Evolutionary conservation across 805 yeast species (phyloP), one percentile per base, ranked within the genome.

Genomic region (Candida rishiriensis): DNA sequence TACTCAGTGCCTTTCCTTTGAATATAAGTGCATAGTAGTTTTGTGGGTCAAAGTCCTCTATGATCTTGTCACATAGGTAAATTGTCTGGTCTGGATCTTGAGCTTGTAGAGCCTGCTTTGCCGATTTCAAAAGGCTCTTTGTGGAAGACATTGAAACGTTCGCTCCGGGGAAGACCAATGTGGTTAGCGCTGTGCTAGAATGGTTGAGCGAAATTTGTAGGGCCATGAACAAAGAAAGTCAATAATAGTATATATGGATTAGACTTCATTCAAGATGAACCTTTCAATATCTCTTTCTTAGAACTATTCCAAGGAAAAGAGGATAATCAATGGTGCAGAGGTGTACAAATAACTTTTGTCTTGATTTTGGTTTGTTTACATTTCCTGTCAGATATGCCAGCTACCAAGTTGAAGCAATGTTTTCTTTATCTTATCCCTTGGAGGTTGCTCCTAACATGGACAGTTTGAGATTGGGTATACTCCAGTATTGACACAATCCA

Each of bases 11-110:
- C 59, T 87, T 88, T 9, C 93, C 97, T 39, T 76, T 66, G 54
- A 89, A 80, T 3, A 86, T 73, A 52, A 72, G 70, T 13, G 90
- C 97, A 57, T 75, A 76, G 60, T 81, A 84, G 59, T 78, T 77
- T 8, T 70, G 52, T 3, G 71, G 66, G 47, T 87, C 95, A 3
- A 68, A 49, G n/a, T 54, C 55, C 10, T 71, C 73, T 10, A 88
- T 60, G 3, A 79, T 83, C 32, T 78, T 76, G 26, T 76, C 66
- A 16, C 82, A 75, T 38, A 73, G 60, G 29, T 76, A 79, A 29
- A 82, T 63, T 5, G 87, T 88, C 21, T 73, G 72, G 32, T 79
- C 85, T 10, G 80, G 79, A 48, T 87, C 84, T 29, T 73, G 74
- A 16, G 68, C 67, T 15, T 74, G 73, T 40, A 85, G 63, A 1